Conservation (phyloP, 768 basidiomycete species). For the Mrakia frigida region DNA sequence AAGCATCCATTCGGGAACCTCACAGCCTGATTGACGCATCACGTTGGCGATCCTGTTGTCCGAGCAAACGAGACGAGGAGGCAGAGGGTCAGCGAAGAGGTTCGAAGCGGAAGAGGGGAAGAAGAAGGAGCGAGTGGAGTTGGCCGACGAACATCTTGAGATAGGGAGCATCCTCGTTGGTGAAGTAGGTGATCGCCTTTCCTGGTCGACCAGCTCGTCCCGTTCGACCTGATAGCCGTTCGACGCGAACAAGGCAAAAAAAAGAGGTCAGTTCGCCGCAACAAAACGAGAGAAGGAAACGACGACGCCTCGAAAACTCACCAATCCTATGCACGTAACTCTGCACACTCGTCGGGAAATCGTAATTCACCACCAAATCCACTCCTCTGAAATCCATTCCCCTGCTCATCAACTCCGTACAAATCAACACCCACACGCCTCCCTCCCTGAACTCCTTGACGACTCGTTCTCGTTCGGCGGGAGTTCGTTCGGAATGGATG, state of each 20-base stretch:
- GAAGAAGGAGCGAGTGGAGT: no score
- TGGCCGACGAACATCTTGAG: slow-evolving; percentile 57
- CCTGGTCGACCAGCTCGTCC: slow-evolving; percentile 89
- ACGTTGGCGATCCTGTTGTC: slow-evolving; percentile 86
- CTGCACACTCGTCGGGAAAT: slow-evolving; percentile 87
- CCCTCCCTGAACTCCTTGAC: slow-evolving; percentile 79
- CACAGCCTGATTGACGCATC: slow-evolving; percentile 82
- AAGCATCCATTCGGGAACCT: slow-evolving; percentile 91
- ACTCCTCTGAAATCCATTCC: slow-evolving; percentile 98
- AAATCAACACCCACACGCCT: slow-evolving; percentile 89
- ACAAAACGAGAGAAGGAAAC: neutral
- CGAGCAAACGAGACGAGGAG: neutral
- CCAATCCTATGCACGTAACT: slow-evolving; percentile 96
- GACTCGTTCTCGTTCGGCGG: slow-evolving; percentile 79
- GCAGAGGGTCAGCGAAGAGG: neutral
- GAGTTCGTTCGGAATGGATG: slow-evolving; percentile 83
- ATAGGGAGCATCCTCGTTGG: slow-evolving; percentile 83
- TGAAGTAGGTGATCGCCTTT: slow-evolving; percentile 92
- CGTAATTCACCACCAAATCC: slow-evolving; percentile 77
- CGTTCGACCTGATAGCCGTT: slow-evolving; percentile 80
- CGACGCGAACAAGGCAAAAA: neutral
- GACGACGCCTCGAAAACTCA: no score
- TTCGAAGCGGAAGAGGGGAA: no score
- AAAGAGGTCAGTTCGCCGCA: neutral
- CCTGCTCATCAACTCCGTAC: slow-evolving; percentile 94